Evolutionary conservation across 768 basidiomycete species (phyloP).

Genomic region (Lanmaoa pseudosensibilis): DNA sequence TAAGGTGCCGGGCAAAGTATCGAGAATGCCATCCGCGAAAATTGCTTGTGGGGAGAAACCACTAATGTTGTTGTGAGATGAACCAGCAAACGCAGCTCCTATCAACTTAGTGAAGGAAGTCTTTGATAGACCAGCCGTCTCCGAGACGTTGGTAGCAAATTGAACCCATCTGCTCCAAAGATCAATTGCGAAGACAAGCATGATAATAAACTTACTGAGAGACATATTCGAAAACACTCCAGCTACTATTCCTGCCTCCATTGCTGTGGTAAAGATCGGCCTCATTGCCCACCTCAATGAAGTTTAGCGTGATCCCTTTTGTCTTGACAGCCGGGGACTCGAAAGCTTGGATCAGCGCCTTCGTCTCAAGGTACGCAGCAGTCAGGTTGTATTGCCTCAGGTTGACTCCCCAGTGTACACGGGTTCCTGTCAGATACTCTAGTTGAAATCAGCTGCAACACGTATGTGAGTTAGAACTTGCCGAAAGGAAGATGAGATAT

Average conservation of each 20-base stretch:
- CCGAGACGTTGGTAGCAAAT: constrained; percentile 51
- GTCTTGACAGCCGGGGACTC: constrained; percentile 37
- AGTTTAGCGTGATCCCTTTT: constrained; percentile 49
- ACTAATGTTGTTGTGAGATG: constrained; percentile 41
- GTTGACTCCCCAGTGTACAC: constrained; percentile 68
- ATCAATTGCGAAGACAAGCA: neutral
- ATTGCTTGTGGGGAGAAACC: constrained; percentile 65
- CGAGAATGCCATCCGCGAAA: constrained; percentile 51
- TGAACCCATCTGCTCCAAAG: constrained; percentile 46
- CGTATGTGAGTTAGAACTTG: constrained; percentile 20
- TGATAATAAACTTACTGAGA: constrained; percentile 41
- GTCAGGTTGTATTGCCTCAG: constrained; percentile 55
- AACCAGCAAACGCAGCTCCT: constrained; percentile 50
- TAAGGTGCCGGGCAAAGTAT: constrained; percentile 45
- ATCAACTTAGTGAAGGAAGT: constrained; percentile 46
- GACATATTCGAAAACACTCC: constrained; percentile 47
- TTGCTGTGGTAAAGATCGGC: constrained; percentile 54
- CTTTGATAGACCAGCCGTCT: constrained; percentile 38
- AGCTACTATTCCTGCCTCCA: constrained; percentile 40
- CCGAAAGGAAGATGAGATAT: constrained; percentile 52
- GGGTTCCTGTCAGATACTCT: constrained; percentile 45
- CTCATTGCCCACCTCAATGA: constrained; percentile 66
- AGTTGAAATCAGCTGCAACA: neutral
- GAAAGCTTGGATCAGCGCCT: constrained; percentile 51
- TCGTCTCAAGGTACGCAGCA: constrained; percentile 46